Base-by-base conservation (phyloP, 441 rosid species). In the Eruca vesicaria region DNA sequence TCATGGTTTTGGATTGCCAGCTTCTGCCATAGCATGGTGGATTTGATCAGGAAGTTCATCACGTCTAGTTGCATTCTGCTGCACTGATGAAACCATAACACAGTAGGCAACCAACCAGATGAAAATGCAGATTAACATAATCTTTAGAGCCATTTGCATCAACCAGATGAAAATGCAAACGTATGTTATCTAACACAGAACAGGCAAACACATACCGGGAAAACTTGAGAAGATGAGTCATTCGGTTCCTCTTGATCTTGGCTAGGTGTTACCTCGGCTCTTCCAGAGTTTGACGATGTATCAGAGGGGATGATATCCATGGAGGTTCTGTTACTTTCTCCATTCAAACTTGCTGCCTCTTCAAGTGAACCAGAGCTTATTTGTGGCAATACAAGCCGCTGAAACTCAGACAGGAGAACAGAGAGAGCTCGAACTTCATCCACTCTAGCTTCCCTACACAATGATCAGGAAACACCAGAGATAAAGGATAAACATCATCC, bases 1-100 rank as follows among this genome's bases (percentile, higher is more conserved):
- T 69, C 74, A 55, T 75, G 74, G 74, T 76, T 81, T 87, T 62
- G 84, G 82, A 78, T 72, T 86, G 75, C 66, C 78, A 72, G 89
- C 86, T 75, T 92, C 89, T 36, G 66, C 75, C 81, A 86, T 83
- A 72, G 82, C 86, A 81, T 75, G 84, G 59, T 76, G 80, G 80
- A 86, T 84, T 73, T 85, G 93, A 78, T 84, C 81, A 69, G 61
- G 81, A 23, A 85, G 79, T 57, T 62, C 72, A 73, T 77, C 89
- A 74, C 82, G 84, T 23, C 75, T 45, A 45, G 53, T 45, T 18
- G 53, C 60, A 41, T 84, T 91, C 97, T 88, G 83, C 71, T 66
- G 78, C 57, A 74, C 81, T 75, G 83, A 82, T 57, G 61, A 77
- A 71, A 69, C 73, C 73, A 56, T 23, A 68, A 74, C 61, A 58